These are phyloP conservation scores for Clarireedia monteithiana DNA, from an alignment of 2,329 filamentous ascomycete genomes.

Conservation along the genomic window DNA sequence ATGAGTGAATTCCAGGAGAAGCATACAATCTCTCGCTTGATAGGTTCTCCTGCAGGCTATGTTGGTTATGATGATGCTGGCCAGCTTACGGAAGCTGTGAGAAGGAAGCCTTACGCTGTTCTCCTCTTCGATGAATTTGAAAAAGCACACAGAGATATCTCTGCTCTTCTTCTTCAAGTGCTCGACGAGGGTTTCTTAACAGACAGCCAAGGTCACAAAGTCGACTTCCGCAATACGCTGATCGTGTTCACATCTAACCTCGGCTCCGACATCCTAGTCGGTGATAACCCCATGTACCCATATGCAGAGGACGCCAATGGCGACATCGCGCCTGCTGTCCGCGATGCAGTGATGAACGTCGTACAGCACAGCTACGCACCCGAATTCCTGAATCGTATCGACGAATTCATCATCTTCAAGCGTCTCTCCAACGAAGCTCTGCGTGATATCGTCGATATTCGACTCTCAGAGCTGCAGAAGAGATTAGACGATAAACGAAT, in stretches of 20 bases:
- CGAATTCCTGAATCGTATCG: conserved; percentile 93
- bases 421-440: conserved; percentile 71
- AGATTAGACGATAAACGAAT: conserved; percentile 83
- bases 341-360: conserved; percentile 79
- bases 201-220: conserved; percentile 89
- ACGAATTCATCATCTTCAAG: conserved; percentile 96
- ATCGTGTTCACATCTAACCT: conserved; percentile 96
- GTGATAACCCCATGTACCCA: conserved; percentile 56
- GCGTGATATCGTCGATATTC: conserved; percentile 88
- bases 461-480: conserved; percentile 73
- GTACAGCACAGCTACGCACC: conserved; percentile 71
- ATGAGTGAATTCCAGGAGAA: conserved; percentile 99
- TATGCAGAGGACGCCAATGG: conserved; percentile 56
- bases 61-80: conserved; percentile 96
- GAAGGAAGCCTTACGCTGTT: conserved; percentile 91
- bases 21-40: conserved; percentile 87
- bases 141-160: conserved; percentile 94
- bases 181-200: conserved; percentile 95
- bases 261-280: conserved; percentile 84
- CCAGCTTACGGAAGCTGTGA: conserved; percentile 89
- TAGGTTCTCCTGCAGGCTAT: conserved; percentile 89
- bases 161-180: conserved; percentile 83
- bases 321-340: conserved; percentile 65
- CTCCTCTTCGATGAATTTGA: conserved; percentile 96
- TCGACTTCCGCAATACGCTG: conserved; percentile 94